These are phyloP conservation scores for Rickenella mellea DNA, from an alignment of 768 basidiomycete species.

Conservation along the genomic window DNA sequence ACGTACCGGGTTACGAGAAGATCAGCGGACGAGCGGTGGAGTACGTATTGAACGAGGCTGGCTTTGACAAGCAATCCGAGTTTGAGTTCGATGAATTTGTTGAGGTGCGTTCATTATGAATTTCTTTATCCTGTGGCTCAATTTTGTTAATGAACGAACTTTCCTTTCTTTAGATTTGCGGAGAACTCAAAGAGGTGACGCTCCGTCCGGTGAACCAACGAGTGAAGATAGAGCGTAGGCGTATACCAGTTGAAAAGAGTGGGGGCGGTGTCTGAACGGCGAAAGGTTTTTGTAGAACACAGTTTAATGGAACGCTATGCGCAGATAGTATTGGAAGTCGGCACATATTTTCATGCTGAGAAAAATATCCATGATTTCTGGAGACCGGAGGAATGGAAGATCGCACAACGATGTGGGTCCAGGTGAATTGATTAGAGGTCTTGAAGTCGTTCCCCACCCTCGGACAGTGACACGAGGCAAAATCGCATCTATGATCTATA, in stretches of 20 bases:
- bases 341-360: no score
- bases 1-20: slow-evolving; percentile 42
- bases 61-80: slow-evolving; percentile 42
- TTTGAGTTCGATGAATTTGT: slow-evolving; percentile 82
- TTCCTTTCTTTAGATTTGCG: slow-evolving; percentile 46
- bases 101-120: slow-evolving; percentile 45
- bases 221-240: slow-evolving; percentile 27
- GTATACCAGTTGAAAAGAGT: slow-evolving; percentile 45
- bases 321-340: no score
- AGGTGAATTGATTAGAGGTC: no score
- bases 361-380: no score
- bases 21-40: slow-evolving; percentile 55
- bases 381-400: no score
- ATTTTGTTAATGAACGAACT: background rate
- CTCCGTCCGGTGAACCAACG: slow-evolving; percentile 28
- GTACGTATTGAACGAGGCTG: slow-evolving; percentile 72
- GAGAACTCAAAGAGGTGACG: slow-evolving; percentile 58
- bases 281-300: no score
- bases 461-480: no score
- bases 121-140: slow-evolving; percentile 4
- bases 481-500: no score
- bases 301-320: no score
- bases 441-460: no score
- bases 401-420: no score
- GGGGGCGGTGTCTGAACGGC: slow-evolving; percentile 38